Percentiles rank a stretch among this genome's conserved stretches.
Conservation (phyloP, 1,139 yeast genomes). For the Geotrichum histeridarum region DNA sequence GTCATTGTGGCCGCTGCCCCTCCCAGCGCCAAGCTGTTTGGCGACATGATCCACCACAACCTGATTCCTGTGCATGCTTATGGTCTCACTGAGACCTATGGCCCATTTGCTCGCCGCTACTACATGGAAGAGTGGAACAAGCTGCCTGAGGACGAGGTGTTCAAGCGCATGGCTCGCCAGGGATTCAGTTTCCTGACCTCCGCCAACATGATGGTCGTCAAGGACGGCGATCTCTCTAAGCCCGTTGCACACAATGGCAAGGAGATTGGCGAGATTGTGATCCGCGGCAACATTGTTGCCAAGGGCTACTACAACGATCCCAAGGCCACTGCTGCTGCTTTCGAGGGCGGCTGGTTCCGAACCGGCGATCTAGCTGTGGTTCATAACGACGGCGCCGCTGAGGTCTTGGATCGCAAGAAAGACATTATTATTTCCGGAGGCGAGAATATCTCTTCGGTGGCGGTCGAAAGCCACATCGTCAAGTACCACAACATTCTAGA, state of each 20-base stretch:
- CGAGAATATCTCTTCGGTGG: slow-evolving; percentile 75
- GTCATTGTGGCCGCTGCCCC: slow-evolving; percentile 42
- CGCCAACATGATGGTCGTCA: slow-evolving; percentile 45
- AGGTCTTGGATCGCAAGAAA: slow-evolving; percentile 68
- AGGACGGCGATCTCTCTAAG: slow-evolving; percentile 46
- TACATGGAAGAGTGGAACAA: slow-evolving; percentile 35
- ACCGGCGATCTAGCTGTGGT: slow-evolving; percentile 73
- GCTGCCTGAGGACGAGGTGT: slow-evolving; percentile 29
- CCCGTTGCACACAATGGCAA: slow-evolving; percentile 46
- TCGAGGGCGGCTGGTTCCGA: slow-evolving; percentile 71
- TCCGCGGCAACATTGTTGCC: slow-evolving; percentile 48
- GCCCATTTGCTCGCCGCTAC: slow-evolving; percentile 38
- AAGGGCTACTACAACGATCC: slow-evolving; percentile 55
- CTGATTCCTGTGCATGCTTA: slow-evolving; percentile 55
- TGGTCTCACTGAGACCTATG: slow-evolving; percentile 56
- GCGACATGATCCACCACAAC: slow-evolving; percentile 36
- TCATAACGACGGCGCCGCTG: slow-evolving; percentile 52
- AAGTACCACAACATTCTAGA: slow-evolving; percentile 39
- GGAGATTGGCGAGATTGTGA: slow-evolving; percentile 38
- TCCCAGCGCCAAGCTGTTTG: slow-evolving; percentile 37
- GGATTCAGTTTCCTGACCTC: slow-evolving; percentile 38
- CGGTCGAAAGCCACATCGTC: slow-evolving; percentile 59
- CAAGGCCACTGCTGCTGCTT: slow-evolving; percentile 48
- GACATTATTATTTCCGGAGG: slow-evolving; percentile 80
- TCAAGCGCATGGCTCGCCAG: slow-evolving; percentile 35